Conservation (phyloP, 192 early-diverging fungal genomes). For the Dissophora ornata region DNA sequence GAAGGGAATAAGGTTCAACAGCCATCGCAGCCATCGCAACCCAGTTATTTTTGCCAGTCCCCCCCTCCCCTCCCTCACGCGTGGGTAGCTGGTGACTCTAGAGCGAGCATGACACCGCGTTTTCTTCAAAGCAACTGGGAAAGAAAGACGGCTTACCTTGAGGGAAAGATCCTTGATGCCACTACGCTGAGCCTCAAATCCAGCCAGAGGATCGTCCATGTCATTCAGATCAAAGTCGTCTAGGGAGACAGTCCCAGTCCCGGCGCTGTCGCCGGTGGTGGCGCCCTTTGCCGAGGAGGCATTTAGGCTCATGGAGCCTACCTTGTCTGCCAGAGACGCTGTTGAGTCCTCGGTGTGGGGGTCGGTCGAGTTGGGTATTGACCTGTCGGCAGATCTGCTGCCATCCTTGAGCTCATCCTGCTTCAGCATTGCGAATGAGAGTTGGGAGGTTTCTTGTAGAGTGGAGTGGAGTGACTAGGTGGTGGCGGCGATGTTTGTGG, state of each 20-base stretch:
- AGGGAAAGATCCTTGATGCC: conserved; percentile 51
- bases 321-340: conserved; percentile 12
- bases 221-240: conserved; percentile 51
- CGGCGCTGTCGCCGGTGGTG: background rate
- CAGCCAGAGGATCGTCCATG: conserved; percentile 52
- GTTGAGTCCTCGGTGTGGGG: background rate
- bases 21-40: too few relatives aligned
- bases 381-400: conserved; percentile 31
- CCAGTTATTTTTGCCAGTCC: too few relatives aligned
- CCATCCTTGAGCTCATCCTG: conserved; percentile 49
- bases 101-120: too few relatives aligned
- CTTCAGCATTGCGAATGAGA: conserved; percentile 37
- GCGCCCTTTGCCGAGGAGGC: background rate
- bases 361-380: conserved; percentile 19
- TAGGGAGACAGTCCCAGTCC: background rate
- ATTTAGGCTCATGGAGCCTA: conserved; percentile 16
- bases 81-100: too few relatives aligned
- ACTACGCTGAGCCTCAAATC: conserved; percentile 53
- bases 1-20: background rate
- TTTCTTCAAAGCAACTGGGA: background rate
- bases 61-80: too few relatives aligned
- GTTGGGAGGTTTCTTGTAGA: background rate
- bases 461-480: background rate
- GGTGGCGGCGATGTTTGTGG: background rate
- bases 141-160: conserved; percentile 22